These are phyloP conservation scores for Hsuehochloa calcarea DNA, from an alignment of 176 grass and related monocot species.

Conservation along the genomic window DNA sequence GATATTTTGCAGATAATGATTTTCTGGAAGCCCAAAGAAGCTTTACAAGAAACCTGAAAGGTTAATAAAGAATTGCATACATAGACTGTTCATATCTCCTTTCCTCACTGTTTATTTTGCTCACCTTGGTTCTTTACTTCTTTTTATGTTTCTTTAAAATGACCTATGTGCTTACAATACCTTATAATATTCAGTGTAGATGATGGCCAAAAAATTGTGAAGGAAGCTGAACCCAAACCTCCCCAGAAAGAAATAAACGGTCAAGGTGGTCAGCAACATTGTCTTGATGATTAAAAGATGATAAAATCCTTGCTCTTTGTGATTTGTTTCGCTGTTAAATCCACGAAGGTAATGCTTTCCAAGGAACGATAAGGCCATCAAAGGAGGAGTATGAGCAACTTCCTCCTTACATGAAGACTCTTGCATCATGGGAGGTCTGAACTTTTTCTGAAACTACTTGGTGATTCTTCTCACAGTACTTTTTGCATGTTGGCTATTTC, in stretches of 20 bases:
- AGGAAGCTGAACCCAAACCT: constrained; percentile 4
- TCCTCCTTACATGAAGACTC: constrained; percentile 72
- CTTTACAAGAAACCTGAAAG: constrained; percentile 34
- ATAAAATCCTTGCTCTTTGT: constrained; percentile 9
- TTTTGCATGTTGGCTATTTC: background rate
- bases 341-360: constrained; percentile 21
- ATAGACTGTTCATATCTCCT: background rate
- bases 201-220: background rate
- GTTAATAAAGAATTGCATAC: constrained; percentile 27
- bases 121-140: background rate
- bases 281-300: background rate
- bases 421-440: constrained; percentile 82
- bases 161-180: background rate
- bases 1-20: constrained; percentile 32
- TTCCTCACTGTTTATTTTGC: background rate
- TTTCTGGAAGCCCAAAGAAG: constrained; percentile 27
- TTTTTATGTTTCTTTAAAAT: background rate
- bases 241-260: constrained; percentile 11
- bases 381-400: constrained; percentile 66
- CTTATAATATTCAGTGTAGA: constrained; percentile 40
- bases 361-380: constrained; percentile 47
- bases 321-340: constrained; percentile 3
- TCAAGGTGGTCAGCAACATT: constrained; percentile 29
- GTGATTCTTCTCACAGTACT: background rate
- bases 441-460: constrained; percentile 7